Percentiles rank a stretch among this genome's conserved stretches.
These are phyloP conservation scores for Picochlorum sp. DNA, from an alignment of 139 green algal genomes.

Conservation along the genomic window DNA sequence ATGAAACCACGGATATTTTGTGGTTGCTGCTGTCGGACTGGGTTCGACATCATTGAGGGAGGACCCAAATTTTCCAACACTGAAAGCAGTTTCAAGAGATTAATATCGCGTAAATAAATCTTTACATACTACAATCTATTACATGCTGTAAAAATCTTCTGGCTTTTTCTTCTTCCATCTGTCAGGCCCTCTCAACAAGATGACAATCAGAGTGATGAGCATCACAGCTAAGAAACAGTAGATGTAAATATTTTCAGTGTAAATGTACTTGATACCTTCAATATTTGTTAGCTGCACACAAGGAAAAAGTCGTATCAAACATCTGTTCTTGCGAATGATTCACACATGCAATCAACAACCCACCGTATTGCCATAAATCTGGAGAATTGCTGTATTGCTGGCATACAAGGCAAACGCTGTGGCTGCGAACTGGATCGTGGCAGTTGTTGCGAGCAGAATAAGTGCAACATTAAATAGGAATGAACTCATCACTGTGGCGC, in stretches of 20 bases:
- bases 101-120: background rate
- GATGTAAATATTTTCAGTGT: slow-evolving; percentile 74
- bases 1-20: background rate
- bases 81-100: background rate
- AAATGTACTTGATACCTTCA: slow-evolving; percentile 77
- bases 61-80: slow-evolving; percentile 2
- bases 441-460: slow-evolving; percentile 76
- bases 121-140: background rate
- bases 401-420: slow-evolving; percentile 79
- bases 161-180: slow-evolving; percentile 45
- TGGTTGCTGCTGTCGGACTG: slow-evolving; percentile 5
- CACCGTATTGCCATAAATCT: slow-evolving; percentile 75
- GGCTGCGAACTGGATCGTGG: slow-evolving; percentile 90
- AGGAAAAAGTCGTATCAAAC: background rate
- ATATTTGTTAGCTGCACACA: slow-evolving; percentile 32
- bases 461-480: slow-evolving; percentile 94
- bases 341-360: slow-evolving; percentile 12
- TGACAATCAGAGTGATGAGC: slow-evolving; percentile 29
- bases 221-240: slow-evolving; percentile 52
- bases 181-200: slow-evolving; percentile 38
- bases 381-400: slow-evolving; percentile 64
- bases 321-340: background rate
- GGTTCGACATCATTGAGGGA: slow-evolving; percentile 2
- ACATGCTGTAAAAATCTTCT: slow-evolving; percentile 42
- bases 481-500: slow-evolving; percentile 85